Evolutionary conservation across 495 filamentous ascomycete genomes (phyloP), one percentile per base, ranked within the genome.

Genomic region (Trichoderma erinaceum): DNA sequence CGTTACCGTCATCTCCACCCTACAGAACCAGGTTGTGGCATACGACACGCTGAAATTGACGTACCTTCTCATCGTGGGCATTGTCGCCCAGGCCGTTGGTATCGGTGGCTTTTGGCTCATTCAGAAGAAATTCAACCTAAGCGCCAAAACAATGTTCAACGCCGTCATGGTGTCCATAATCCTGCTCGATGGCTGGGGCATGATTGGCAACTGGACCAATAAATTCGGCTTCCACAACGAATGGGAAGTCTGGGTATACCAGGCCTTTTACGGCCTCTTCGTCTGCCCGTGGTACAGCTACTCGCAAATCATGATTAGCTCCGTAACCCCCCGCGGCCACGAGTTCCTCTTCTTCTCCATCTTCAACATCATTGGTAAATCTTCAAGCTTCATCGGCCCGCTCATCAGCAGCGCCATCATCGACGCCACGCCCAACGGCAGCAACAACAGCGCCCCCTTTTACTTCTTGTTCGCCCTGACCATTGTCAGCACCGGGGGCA

Each of bases 201-300:
- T 88, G 85, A 84, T 88, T 63, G 87, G 87, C 11, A 87, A 87
- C 70, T 88, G 86, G 86, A 88, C 85, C 2, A 67, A 83, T 50
- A 74, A 68, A 7, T 88, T 89, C 71, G 87, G 87, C 11, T 89
- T 87, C 72, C 85, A 88, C 70, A 76, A 87, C 66, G 74, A 79
- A 8, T 89, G 84, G 85, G 87, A 89, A 75, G 78, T 88, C 64
- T 88, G 84, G 84, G 74, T 85, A 50, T 88, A 88, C 71, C 86
- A 88, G 77, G 80, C 77, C 38, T 87, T 84, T 74, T 88, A 88
- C 73, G 87, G 87, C 8, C 78, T 89, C 25, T 83, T 88, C 70
- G 82, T 90, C 25, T 89, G 87, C 70, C 86, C 87, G 2, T 89
- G 87, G 87, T 89, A 88, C 76, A 86, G 85, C 46, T 89, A 89